Evolutionary conservation across 495 filamentous ascomycete genomes (phyloP).

Genomic region (Penicillium angulare): DNA sequence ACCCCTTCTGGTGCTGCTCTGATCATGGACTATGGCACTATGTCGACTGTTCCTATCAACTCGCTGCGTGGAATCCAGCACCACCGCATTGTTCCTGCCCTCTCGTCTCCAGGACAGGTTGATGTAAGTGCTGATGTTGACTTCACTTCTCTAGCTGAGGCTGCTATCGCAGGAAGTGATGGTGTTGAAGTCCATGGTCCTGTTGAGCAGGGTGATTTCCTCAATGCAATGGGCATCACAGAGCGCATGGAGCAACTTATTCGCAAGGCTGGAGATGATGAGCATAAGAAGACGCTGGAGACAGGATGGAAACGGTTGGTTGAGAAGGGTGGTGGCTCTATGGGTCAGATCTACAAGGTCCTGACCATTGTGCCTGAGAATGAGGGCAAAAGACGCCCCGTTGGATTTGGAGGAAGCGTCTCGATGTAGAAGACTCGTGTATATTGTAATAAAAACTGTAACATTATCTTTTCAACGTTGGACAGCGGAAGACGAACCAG

Average conservation of each 20-base stretch:
- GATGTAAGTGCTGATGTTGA: conserved; percentile 92
- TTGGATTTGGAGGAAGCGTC: conserved; percentile 88
- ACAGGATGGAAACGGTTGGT: conserved; percentile 75
- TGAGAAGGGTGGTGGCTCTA: conserved; percentile 72
- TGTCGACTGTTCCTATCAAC: conserved; percentile 74
- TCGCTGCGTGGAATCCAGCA: conserved; percentile 80
- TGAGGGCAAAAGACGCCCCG: conserved; percentile 67
- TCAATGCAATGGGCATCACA: conserved; percentile 73
- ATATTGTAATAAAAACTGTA: neutral
- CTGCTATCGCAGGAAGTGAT: conserved; percentile 67
- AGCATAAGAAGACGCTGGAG: conserved; percentile 61
- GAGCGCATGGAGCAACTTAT: conserved; percentile 72
- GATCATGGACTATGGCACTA: conserved; percentile 90
- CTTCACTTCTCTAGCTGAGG: conserved; percentile 79
- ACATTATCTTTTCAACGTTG: neutral
- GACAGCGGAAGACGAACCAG: too few species aligned
- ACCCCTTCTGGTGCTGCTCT: conserved; percentile 77
- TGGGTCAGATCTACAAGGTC: conserved; percentile 93
- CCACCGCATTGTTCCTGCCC: conserved; percentile 73
- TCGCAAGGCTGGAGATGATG: conserved; percentile 46
- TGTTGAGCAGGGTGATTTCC: conserved; percentile 78
- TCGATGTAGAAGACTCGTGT: conserved; percentile 14
- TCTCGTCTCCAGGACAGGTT: conserved; percentile 71
- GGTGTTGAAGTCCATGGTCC: conserved; percentile 92
- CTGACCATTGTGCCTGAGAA: conserved; percentile 86